Evolutionary conservation across 768 basidiomycete genomes (phyloP).

Genomic region (Lactarius psammicola): DNA sequence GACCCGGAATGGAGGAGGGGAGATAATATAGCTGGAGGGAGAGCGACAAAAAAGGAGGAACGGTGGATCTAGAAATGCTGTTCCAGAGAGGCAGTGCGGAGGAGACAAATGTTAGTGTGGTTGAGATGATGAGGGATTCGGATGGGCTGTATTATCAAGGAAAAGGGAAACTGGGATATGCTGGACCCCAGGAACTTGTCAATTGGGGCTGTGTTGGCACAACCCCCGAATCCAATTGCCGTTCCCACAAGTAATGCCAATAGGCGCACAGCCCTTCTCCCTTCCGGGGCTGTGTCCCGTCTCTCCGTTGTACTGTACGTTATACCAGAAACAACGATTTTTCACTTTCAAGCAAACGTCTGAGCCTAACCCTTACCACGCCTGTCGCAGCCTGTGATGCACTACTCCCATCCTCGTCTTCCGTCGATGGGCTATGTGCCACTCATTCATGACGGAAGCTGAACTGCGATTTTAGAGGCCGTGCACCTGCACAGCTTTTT

Average conservation of each 20-base stretch:
- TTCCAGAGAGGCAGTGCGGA: slow-evolving; percentile 18
- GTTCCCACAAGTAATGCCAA: too few species aligned
- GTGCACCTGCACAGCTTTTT: slow-evolving; percentile 5
- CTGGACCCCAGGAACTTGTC: slow-evolving; percentile 12
- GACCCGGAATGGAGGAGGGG: neutral
- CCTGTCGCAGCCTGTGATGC: neutral
- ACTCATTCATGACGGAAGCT: neutral
- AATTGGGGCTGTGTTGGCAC: neutral
- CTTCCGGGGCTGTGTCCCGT: neutral
- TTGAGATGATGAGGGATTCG: neutral
- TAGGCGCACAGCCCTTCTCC: neutral
- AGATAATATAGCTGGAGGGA: slow-evolving; percentile 15
- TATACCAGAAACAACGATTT: neutral
- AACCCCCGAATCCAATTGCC: neutral
- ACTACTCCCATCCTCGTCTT: neutral
- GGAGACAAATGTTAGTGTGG: slow-evolving; percentile 4
- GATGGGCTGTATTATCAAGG: neutral
- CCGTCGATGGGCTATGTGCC: neutral
- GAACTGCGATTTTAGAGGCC: neutral
- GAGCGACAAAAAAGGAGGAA: neutral
- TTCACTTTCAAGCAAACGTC: neutral
- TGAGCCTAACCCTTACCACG: neutral
- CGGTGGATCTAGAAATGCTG: slow-evolving; percentile 20
- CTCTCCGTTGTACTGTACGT: neutral
- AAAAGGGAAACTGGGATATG: neutral